Evolutionary conservation across 495 filamentous ascomycete genomes (phyloP).

Genomic region (Stereocaulon alpinum): DNA sequence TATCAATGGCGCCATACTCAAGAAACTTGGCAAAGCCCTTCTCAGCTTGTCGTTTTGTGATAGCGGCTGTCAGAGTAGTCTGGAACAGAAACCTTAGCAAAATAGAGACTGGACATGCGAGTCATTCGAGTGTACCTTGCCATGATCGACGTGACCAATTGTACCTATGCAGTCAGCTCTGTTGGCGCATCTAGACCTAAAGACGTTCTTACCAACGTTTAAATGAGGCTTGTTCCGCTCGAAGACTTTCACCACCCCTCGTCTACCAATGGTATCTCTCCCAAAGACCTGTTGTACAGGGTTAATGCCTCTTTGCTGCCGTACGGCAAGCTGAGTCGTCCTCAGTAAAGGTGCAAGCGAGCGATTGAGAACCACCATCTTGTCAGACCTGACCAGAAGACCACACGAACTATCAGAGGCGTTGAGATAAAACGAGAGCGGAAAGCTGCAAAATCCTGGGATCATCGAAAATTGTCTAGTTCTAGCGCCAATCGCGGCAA

Average conservation of each 20-base stretch:
- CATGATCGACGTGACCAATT: conserved; percentile 98
- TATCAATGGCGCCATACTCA: conserved; percentile 96
- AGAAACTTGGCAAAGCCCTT: conserved; percentile 91
- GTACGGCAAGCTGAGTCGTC: conserved; percentile 53
- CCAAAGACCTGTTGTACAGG: conserved; percentile 61
- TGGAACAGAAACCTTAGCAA: conserved; percentile 28
- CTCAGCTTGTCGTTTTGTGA: conserved; percentile 90
- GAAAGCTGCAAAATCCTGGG: conserved; percentile 1
- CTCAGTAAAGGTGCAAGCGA: conserved; percentile 59
- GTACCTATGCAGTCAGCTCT: conserved; percentile 49
- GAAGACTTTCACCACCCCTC: conserved; percentile 69
- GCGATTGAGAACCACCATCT: conserved; percentile 56
- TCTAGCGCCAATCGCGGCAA: conserved; percentile 3
- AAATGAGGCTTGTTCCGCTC: conserved; percentile 93
- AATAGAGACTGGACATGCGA: neutral
- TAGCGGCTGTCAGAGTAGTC: conserved; percentile 96
- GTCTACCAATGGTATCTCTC: conserved; percentile 53
- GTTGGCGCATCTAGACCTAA: neutral
- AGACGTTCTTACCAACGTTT: conserved; percentile 67
- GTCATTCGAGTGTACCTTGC: conserved; percentile 56
- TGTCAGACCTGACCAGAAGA: conserved; percentile 21
- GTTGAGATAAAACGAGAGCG: neutral
- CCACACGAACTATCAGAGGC: neutral
- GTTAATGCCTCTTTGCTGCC: conserved; percentile 50
- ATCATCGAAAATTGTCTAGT: conserved; percentile 3